phyloP scores from a whole-genome alignment of 345 rosid species.

The Aegle marmelos region DNA sequence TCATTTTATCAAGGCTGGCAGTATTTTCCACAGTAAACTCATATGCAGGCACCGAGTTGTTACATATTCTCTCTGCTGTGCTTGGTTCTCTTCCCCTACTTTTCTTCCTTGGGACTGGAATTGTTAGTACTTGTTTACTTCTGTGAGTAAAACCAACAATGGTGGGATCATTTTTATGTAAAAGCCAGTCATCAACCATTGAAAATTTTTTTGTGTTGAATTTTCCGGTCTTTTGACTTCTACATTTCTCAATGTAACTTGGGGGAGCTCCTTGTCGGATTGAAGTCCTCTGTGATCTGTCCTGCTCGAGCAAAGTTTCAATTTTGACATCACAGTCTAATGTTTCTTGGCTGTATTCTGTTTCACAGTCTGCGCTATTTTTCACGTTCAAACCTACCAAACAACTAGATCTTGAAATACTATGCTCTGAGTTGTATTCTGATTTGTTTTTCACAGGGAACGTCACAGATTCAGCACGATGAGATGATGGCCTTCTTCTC shows the following conservation, averaged over 20 bases:
- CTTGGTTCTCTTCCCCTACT: conserved; percentile 15
- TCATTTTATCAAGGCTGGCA: conserved; percentile 10
- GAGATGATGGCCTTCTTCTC: conserved; percentile 39
- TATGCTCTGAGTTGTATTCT: conserved; percentile 39
- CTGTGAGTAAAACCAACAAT: conserved; percentile 19
- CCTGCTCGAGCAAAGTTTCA: conserved; percentile 30
- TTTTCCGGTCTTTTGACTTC: conserved; percentile 9
- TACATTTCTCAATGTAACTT: conserved; percentile 17
- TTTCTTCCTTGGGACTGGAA: conserved; percentile 32
- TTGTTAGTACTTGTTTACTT: conserved; percentile 34
- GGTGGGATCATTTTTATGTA: conserved; percentile 27
- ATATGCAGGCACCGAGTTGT: conserved; percentile 1
- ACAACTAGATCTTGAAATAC: conserved; percentile 55
- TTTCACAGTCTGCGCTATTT: conserved; percentile 41
- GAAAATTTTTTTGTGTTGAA: conserved; percentile 25
- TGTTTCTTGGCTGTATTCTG: conserved; percentile 56
- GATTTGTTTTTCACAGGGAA: conserved; percentile 47
- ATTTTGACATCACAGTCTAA: conserved; percentile 50
- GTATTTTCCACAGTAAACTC: conserved; percentile 14
- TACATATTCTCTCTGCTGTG: conserved; percentile 4
- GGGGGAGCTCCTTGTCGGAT: conserved; percentile 13
- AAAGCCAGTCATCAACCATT: conserved; percentile 49
- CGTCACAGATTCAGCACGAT: conserved; percentile 53
- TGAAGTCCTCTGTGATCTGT: conserved; percentile 10
- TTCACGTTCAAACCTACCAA: conserved; percentile 32